Evolutionary conservation across 768 basidiomycete species (phyloP).

Genomic region (Boletus tomentosulus): DNA sequence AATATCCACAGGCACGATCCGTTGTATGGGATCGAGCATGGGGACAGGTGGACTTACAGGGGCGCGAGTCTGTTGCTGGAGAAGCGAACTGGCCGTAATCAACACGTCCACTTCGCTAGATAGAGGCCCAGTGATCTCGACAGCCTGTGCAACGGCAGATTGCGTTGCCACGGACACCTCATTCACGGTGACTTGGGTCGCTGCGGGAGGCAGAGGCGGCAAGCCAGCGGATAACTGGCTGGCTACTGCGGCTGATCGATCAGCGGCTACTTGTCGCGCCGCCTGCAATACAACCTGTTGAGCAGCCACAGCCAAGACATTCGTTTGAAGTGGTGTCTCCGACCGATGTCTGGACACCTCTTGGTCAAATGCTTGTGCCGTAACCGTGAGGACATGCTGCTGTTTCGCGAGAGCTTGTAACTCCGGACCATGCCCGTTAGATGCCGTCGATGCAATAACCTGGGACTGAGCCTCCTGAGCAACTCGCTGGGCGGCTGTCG

Average conservation of each 20-base stretch:
- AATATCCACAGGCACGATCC: conserved; percentile 26
- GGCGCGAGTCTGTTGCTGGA: conserved; percentile 41
- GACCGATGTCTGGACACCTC: conserved; percentile 54
- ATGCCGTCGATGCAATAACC: conserved; percentile 48
- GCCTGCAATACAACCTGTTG: conserved; percentile 81
- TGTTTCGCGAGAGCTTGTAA: conserved; percentile 74
- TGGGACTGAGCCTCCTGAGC: conserved; percentile 71
- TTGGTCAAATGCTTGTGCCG: conserved; percentile 73
- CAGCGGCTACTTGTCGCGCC: conserved; percentile 54
- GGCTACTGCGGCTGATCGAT: conserved; percentile 43
- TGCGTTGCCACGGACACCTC: conserved; percentile 62
- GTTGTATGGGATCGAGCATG: conserved; percentile 25
- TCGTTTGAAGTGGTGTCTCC: conserved; percentile 46
- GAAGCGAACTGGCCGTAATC: conserved; percentile 58
- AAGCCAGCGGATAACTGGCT: conserved; percentile 39
- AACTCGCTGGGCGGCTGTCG: conserved; percentile 72
- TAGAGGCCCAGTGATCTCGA: conserved; percentile 66
- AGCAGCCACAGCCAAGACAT: conserved; percentile 66
- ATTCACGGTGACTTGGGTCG: conserved; percentile 47
- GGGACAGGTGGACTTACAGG: conserved; percentile 25
- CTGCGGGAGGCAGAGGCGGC: conserved; percentile 27
- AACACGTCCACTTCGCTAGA: conserved; percentile 81
- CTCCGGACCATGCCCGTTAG: conserved; percentile 44
- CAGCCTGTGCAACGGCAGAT: conserved; percentile 78
- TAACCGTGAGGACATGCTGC: conserved; percentile 68